Evolutionary conservation across 2,329 filamentous ascomycete genomes (phyloP), one percentile per base, ranked within the genome.

Genomic region (Pseudocercospora eumusae): DNA sequence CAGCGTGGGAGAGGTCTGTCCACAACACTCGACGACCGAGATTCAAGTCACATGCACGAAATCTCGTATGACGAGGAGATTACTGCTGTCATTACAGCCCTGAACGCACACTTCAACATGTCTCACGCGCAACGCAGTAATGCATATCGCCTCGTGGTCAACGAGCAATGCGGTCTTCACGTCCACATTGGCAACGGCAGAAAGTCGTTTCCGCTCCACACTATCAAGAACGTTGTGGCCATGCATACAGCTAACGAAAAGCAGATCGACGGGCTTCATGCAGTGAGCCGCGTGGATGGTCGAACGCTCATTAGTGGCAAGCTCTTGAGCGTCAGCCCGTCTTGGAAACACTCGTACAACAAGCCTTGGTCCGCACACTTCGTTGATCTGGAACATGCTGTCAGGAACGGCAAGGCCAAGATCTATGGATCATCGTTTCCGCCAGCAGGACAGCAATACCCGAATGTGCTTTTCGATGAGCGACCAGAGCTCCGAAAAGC

Each of bases 121-220:
- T 21, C 60, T 31, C 13, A 15, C 25, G 13, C 31, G 20, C 7
- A 45, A 25, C 13, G 42, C 42, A 10, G 42, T 21, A 15, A 20
- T 8, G 27, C 55, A 13, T 70, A 70, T 55, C 59, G 68, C 6
- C 36, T 73, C 7, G 53, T 65, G n/a, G 57, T 60, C 44, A 73
- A 74, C 56, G 23, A 58, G 3, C 62, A 56, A 2, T 67, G 64
- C 25, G 73, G 70, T 0, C 31, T 74, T 0, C 73, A 76, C 52
- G 66, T 76, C 18, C 74, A 77, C 56, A 64, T 76, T 23, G 72
- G 73, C 4, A 69, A 73, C 25, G 67, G 65, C 1, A 42, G 28
- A n/a, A 27, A 63, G 3, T 66, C 68, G 0, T 74, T 74, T 40
- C 57, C 56, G 6, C 44, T 71, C 11, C 27, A 57, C 7, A 66